Percentiles rank a stretch among this genome's conserved stretches.
Conservation (phyloP, 768 basidiomycete genomes). For the Podaxis sp. region DNA sequence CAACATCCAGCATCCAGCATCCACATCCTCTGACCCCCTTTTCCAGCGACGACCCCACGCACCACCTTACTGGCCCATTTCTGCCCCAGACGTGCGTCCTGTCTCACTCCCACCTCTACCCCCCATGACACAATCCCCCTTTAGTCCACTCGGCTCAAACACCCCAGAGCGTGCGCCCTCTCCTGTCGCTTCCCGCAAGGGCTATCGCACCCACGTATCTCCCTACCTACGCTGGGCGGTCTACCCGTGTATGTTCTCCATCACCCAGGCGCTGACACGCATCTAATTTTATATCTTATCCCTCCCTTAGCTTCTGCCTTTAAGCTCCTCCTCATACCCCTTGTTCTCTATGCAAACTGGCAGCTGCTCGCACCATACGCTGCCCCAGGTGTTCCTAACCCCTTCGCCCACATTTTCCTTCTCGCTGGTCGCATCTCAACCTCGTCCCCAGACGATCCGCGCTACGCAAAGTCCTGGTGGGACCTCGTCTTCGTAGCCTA, state of each 20-base stretch:
- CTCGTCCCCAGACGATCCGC: conserved; percentile 51
- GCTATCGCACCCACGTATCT: conserved; percentile 22
- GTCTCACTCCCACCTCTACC: background rate
- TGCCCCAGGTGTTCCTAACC: conserved; percentile 56
- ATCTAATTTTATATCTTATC: background rate
- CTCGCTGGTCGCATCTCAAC: conserved; percentile 62
- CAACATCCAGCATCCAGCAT: background rate
- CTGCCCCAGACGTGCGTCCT: conserved; percentile 57
- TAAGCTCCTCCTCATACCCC: conserved; percentile 59
- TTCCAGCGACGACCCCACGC: conserved; percentile 49
- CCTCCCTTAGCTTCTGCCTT: conserved; percentile 52
- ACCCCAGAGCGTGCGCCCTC: conserved; percentile 37
- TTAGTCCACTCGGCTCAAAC: conserved; percentile 37
- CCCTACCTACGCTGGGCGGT: conserved; percentile 70
- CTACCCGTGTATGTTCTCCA: conserved; percentile 55
- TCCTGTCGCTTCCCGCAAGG: conserved; percentile 19
- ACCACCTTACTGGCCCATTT: conserved; percentile 64
- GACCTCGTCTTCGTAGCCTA: conserved; percentile 82
- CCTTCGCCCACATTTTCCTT: conserved; percentile 69
- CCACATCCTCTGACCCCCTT: background rate
- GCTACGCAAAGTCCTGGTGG: conserved; percentile 68
- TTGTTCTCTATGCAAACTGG: conserved; percentile 68
- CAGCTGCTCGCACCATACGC: conserved; percentile 46
- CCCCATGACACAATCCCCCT: conserved; percentile 14
- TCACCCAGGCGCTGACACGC: background rate